These are phyloP conservation scores for Salix koriyanagi DNA, from an alignment of 345 rosid species.

Conservation along the genomic window DNA sequence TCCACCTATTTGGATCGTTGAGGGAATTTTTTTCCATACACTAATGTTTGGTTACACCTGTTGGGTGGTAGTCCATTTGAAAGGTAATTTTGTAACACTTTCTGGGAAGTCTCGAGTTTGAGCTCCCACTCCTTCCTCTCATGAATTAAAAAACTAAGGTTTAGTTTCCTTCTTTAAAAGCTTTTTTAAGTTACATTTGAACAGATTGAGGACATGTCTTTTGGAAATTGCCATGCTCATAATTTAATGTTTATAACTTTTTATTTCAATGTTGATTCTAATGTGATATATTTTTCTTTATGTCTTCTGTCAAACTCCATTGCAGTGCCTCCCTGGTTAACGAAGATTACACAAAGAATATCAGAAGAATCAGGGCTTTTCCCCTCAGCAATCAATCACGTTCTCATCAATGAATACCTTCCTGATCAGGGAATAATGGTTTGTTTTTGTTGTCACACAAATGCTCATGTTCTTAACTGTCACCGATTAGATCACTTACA, in stretches of 20 bases:
- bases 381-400: slow-evolving; percentile 75
- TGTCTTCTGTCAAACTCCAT: slow-evolving; percentile 16
- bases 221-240: neutral
- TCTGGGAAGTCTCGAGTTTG: no score
- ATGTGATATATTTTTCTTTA: neutral
- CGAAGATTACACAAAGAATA: slow-evolving; percentile 54
- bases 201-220: neutral
- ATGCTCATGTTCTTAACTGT: neutral
- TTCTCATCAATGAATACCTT: slow-evolving; percentile 84
- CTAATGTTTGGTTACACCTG: no score
- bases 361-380: slow-evolving; percentile 59
- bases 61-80: no score
- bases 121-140: no score
- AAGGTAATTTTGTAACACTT: no score
- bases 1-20: neutral
- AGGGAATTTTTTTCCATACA: neutral
- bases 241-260: neutral
- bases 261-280: neutral
- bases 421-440: slow-evolving; percentile 93
- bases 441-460: neutral
- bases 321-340: slow-evolving; percentile 76
- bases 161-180: no score
- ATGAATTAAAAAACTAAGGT: no score
- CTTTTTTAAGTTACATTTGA: neutral
- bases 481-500: neutral